Base-by-base conservation (phyloP, 1,139 yeast species). In the Candida gigantensis region DNA sequence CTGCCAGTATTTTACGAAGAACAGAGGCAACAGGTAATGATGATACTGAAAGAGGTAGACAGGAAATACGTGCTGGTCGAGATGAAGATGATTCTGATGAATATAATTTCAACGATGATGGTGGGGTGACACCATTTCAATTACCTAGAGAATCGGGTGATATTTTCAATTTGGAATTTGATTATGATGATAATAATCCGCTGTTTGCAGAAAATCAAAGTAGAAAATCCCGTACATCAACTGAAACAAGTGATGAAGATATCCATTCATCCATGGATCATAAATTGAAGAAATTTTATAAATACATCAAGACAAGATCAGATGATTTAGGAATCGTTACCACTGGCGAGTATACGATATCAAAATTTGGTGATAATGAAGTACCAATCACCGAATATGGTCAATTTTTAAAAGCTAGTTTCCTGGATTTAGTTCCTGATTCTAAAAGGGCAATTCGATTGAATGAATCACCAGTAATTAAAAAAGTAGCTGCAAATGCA, bases 401-500 rank as follows among this genome's bases (percentile, higher is more conserved):
- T 13, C 32, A 39, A 13, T 37, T 30, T 16, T 15, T n/a, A 6
- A 19, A 14, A 14, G 33, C 49, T 17, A 39, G 39, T 9, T 47
- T 55, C 31, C 37, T 52, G 2, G 40, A 44, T 5, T 39, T 57
- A 19, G 55, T 60, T 21, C 57, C 62, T 2, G 42, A 43, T 32
- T 24, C 32, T 6, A 14, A 18, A 5, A 32, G 21, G 31, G 30
- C 30, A 14, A 11, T 32, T 11, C 30, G 36, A 33, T 5, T 34
- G 18, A 24, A 45, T 21, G 50, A 56, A 40, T 37, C 39, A 40
- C 36, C 52, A 32, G 39, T 52, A 31, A 37, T 40, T 11, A 53
- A 55, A 39, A 47, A 52, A 11, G 49, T 64, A 19, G 71, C 70
- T 11, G 70, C 66, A 10, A 63, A 57, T 35, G 61, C 75, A 3